phyloP scores from a whole-genome alignment of 2,329 filamentous ascomycete species.

The Fusarium pseudonygamai region DNA sequence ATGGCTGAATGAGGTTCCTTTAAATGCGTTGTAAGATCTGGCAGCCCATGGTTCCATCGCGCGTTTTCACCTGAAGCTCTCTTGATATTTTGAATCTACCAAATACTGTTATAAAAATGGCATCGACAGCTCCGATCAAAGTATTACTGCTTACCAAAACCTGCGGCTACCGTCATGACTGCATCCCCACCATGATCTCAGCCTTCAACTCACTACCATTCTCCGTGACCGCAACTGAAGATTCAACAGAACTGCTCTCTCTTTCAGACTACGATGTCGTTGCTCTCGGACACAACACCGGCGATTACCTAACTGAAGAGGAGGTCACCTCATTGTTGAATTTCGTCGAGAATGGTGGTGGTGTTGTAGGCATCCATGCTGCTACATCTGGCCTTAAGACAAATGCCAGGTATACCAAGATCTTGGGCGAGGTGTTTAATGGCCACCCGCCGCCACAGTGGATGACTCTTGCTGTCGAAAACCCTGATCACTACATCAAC shows the following conservation, averaged over 20 bases:
- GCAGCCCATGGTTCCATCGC: neutral
- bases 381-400: neutral
- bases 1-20: too few species aligned
- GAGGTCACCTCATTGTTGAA: neutral
- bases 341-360: conserved; percentile 9
- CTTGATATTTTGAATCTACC: rapidly evolving
- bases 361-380: conserved; percentile 27
- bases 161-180: conserved; percentile 16
- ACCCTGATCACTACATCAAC: neutral
- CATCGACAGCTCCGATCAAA: neutral
- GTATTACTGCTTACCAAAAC: conserved; percentile 25
- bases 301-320: neutral
- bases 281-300: conserved; percentile 18
- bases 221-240: conserved; percentile 3
- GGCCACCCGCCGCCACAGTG: conserved; percentile 21
- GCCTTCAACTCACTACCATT: conserved; percentile 7
- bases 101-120: neutral
- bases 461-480: conserved; percentile 1
- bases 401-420: neutral
- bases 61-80: neutral
- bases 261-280: conserved; percentile 4
- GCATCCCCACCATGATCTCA: conserved; percentile 10
- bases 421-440: conserved; percentile 15
- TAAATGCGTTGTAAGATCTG: too few species aligned
- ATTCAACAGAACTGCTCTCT: neutral